These are phyloP conservation scores for Apiotrichum siamense DNA, from an alignment of 1,284 basidiomycete species.

Conservation along the genomic window DNA sequence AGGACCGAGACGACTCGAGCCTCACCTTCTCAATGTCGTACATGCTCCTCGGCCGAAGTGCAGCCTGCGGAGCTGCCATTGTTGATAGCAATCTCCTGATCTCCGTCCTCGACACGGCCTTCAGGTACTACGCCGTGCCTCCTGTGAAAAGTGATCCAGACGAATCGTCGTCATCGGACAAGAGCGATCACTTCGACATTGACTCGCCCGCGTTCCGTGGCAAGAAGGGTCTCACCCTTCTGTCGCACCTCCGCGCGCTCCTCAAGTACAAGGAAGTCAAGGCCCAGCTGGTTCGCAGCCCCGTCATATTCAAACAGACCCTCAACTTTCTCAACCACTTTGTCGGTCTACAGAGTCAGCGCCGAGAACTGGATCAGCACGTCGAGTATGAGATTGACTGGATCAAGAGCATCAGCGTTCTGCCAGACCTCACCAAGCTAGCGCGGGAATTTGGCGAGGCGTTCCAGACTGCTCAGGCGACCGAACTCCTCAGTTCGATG, in stretches of 20 bases:
- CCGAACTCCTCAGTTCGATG: constrained; percentile 64
- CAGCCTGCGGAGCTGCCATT: constrained; percentile 65
- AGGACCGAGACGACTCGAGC: constrained; percentile 80
- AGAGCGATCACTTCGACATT: constrained; percentile 56
- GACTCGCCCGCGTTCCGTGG: constrained; percentile 82
- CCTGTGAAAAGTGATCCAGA: background rate
- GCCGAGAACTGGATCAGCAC: constrained; percentile 71
- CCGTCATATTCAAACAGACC: constrained; percentile 55
- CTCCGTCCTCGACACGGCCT: constrained; percentile 71
- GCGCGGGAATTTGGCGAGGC: constrained; percentile 83
- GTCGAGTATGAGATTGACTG: constrained; percentile 94
- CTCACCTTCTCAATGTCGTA: constrained; percentile 87
- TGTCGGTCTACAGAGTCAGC: constrained; percentile 83
- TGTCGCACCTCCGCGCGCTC: constrained; percentile 64
- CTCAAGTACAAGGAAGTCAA: constrained; percentile 68
- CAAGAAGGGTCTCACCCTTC: constrained; percentile 86
- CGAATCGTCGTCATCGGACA: constrained; percentile 4
- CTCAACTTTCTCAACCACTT: constrained; percentile 72
- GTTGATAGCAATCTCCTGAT: constrained; percentile 67
- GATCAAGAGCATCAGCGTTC: constrained; percentile 89
- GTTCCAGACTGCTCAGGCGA: constrained; percentile 52
- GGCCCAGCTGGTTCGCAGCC: constrained; percentile 62
- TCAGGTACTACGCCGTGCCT: constrained; percentile 61
- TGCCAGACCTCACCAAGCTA: constrained; percentile 75
- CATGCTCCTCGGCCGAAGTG: constrained; percentile 83